Evolutionary conservation across 305 asterid genomes (phyloP), one percentile per base, ranked within the genome.

Genomic region (Stenogyne calaminthoides): DNA sequence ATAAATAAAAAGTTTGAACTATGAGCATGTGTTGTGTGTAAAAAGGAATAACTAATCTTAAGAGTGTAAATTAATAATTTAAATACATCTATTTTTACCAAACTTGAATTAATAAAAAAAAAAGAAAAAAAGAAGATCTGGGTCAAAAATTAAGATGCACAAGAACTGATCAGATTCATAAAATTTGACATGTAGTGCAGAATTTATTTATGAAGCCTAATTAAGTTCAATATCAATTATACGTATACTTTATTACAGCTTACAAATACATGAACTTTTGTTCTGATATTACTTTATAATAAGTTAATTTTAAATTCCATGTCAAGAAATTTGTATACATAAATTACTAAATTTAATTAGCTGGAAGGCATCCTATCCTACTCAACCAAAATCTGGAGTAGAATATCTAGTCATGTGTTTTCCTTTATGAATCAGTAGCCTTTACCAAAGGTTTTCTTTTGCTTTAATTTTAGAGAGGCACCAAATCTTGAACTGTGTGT

Each of bases 401-500:
- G 74, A 72, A 72, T 77, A 72, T 77, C 75, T 77, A 77, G 71
- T 72, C 75, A 77, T 60, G 46, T 37, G 58, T 72, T 46, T 64
- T 56, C 36, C 73, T 64, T 72, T 72, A 60, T 77, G 74, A 25
- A 71, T 67, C 67, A 60, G 52, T 18, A 25, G 32, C 36, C 77
- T 61, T 63, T 19, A 8, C 62, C 51, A 64, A 76, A 66, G 62
- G 19, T 19, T 65, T 44, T 11, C 34, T 59, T 66, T 54, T 65
- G 12, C 29, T 9, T 68, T 25, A 25, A 25, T 25, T 37, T n/a
- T 14, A 54, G 64, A 64, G 46, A 60, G 44, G 64, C 44, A 73
- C 49, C 65, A 14, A 64, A 40, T 55, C 42, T 18, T 72, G 14
- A 44, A 32, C 7, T 32, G 36, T 25, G 36, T 25, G 29, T 32